phyloP scores from a whole-genome alignment of 2,329 filamentous ascomycete species.

The Diaporthe batatas region DNA sequence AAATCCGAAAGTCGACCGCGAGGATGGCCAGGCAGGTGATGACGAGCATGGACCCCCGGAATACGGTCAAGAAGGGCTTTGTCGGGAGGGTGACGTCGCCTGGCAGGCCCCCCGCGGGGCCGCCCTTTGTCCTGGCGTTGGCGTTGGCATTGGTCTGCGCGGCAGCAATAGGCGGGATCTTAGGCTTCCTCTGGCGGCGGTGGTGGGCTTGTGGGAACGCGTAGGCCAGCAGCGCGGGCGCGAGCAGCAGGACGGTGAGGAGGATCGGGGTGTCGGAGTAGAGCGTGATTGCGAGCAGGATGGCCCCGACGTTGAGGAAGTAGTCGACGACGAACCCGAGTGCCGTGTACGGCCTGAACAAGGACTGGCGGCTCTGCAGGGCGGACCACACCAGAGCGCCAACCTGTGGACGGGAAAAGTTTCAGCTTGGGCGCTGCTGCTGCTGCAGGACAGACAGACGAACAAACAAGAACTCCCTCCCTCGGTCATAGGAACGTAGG shows the following conservation, averaged over 20 bases:
- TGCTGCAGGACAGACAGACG: neutral
- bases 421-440: constrained; percentile 21
- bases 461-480: constrained; percentile 38
- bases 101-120: constrained; percentile 47
- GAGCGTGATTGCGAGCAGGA: constrained; percentile 87
- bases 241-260: constrained; percentile 79
- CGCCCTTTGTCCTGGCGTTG: constrained; percentile 46
- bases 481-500: constrained; percentile 31
- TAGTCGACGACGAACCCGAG: constrained; percentile 83
- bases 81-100: constrained; percentile 71
- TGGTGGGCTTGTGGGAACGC: constrained; percentile 58
- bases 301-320: constrained; percentile 84
- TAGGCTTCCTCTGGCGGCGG: constrained; percentile 62
- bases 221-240: constrained; percentile 76
- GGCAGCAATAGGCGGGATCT: constrained; percentile 57
- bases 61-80: constrained; percentile 93
- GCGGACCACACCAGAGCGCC: constrained; percentile 89
- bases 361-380: constrained; percentile 84
- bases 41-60: constrained; percentile 91
- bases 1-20: constrained; percentile 95
- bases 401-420: constrained; percentile 65
- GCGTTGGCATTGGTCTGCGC: constrained; percentile 49
- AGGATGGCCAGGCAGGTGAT: constrained; percentile 91
- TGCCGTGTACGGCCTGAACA: constrained; percentile 82
- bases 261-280: constrained; percentile 83